A percentile compares a stretch with the other conserved stretches of the same genome.
These are phyloP conservation scores for Lentinula sp. DNA, from an alignment of 768 basidiomycete species.

Conservation along the genomic window DNA sequence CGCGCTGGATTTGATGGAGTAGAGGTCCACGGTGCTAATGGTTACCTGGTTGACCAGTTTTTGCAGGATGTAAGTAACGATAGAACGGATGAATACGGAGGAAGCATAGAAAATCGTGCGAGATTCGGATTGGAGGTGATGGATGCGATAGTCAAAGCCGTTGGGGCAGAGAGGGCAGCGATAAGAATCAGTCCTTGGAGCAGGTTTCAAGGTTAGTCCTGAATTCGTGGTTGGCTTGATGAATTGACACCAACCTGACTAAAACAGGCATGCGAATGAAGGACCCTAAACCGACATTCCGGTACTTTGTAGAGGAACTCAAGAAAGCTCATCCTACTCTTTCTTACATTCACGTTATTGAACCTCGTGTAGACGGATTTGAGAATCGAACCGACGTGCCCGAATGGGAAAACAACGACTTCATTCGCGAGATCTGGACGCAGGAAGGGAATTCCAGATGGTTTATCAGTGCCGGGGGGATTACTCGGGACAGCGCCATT, in stretches of 20 bases:
- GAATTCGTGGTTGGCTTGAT: too few relatives aligned
- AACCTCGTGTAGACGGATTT: constrained; percentile 20
- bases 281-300: constrained; percentile 40
- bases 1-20: constrained; percentile 53
- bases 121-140: constrained; percentile 43
- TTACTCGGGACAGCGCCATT: constrained; percentile 19
- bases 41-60: constrained; percentile 43
- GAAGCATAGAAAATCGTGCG: constrained; percentile 42
- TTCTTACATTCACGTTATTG: constrained; percentile 39
- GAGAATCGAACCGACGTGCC: background rate
- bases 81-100: constrained; percentile 54
- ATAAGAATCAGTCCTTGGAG: constrained; percentile 37
- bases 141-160: constrained; percentile 32
- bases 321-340: constrained; percentile 22
- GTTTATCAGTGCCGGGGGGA: constrained; percentile 23
- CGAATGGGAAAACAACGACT: constrained; percentile 12
- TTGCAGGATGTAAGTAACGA: constrained; percentile 35
- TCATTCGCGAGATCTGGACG: constrained; percentile 18
- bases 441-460: constrained; percentile 8
- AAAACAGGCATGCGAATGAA: constrained; percentile 32
- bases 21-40: constrained; percentile 30
- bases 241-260: too few relatives aligned
- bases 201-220: too few relatives aligned
- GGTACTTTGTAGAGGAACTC: constrained; percentile 31
- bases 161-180: constrained; percentile 37